Evolutionary conservation across 2,329 filamentous ascomycete genomes (phyloP).

Genomic region (Fusarium sp.): DNA sequence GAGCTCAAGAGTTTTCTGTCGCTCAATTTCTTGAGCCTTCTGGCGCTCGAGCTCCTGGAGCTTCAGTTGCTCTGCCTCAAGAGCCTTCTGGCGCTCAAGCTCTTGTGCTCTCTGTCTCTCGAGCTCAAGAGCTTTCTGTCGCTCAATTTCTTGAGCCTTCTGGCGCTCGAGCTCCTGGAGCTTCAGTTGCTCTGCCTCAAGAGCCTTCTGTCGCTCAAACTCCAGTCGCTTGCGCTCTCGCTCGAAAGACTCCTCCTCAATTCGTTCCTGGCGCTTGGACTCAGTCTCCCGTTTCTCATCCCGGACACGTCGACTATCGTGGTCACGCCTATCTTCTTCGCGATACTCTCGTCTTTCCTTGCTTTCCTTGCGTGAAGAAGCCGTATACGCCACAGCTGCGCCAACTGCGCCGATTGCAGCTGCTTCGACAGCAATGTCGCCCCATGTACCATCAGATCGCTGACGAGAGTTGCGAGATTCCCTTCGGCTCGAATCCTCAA

Average conservation of each 20-base stretch:
- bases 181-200: slow-evolving; percentile 31
- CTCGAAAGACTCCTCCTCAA: slow-evolving; percentile 30
- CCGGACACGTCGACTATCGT: slow-evolving; percentile 21
- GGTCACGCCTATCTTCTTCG: slow-evolving; percentile 35
- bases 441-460: slow-evolving; percentile 51
- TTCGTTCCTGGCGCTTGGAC: slow-evolving; percentile 28
- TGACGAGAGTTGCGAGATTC: slow-evolving; percentile 45
- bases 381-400: slow-evolving; percentile 43
- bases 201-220: slow-evolving; percentile 32
- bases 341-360: slow-evolving; percentile 30
- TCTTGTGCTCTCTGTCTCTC: slow-evolving; percentile 10
- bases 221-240: slow-evolving; percentile 33
- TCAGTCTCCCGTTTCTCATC: slow-evolving; percentile 30
- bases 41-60: slow-evolving; percentile 36
- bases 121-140: slow-evolving; percentile 1
- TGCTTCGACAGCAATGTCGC: slow-evolving; percentile 56
- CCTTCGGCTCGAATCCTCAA: slow-evolving; percentile 49
- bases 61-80: slow-evolving; percentile 30
- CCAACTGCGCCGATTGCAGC: slow-evolving; percentile 60
- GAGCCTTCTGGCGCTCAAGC: slow-evolving; percentile 28
- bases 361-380: slow-evolving; percentile 34
- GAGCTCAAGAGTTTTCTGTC: slow-evolving; percentile 2
- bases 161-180: slow-evolving; percentile 36
- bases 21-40: slow-evolving; percentile 22
- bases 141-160: slow-evolving; percentile 23